Evolutionary conservation across 192 early-diverging fungal genomes (phyloP).

Genomic region (Rhizophagus sp.): DNA sequence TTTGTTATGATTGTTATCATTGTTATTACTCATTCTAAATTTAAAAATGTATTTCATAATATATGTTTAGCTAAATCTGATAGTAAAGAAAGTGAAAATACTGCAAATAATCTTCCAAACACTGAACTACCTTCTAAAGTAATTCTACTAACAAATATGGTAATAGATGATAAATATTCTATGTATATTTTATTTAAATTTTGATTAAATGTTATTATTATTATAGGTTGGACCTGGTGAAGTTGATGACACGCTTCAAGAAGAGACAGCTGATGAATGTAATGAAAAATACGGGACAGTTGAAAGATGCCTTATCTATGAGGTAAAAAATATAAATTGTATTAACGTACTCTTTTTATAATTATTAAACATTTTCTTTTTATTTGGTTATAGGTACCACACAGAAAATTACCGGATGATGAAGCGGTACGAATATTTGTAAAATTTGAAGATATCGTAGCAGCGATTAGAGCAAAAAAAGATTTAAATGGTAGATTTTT

Average conservation of each 20-base stretch:
- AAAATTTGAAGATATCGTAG: conserved; percentile 53
- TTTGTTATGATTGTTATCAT: too few relatives aligned
- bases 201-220: not conserved
- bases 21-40: not conserved
- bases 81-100: not conserved
- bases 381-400: conserved; percentile 39
- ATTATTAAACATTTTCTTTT: not conserved
- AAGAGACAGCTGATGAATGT: conserved; percentile 80
- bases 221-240: conserved; percentile 64
- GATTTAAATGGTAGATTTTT: conserved; percentile 77
- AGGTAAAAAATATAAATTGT: conserved; percentile 41
- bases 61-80: not conserved
- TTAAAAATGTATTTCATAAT: not conserved
- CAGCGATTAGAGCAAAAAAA: conserved; percentile 52
- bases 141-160: conserved; percentile 75
- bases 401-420: conserved; percentile 54
- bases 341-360: not conserved
- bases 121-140: conserved; percentile 41
- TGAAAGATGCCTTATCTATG: conserved; percentile 64
- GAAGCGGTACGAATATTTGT: conserved; percentile 83
- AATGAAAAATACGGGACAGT: conserved; percentile 72
- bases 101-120: not conserved
- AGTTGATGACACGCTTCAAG: conserved; percentile 71
- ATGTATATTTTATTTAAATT: not conserved
- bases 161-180: not conserved